Evolutionary conservation across 768 basidiomycete species (phyloP).

Genomic region (Mycena leptocephala): DNA sequence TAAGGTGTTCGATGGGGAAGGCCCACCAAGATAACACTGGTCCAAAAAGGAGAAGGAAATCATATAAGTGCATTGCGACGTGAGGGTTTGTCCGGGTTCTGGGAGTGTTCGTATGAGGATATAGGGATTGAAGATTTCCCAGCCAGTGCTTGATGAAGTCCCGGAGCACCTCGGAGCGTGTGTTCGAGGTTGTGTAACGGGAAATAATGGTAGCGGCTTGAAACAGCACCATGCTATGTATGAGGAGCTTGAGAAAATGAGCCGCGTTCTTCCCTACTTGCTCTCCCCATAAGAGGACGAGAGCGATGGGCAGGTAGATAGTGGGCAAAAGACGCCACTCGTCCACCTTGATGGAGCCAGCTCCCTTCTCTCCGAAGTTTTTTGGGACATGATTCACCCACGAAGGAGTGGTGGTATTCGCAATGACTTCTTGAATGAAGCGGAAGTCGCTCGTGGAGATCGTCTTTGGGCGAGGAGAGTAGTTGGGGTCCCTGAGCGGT

Average conservation of each 20-base stretch:
- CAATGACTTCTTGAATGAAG: too few species aligned
- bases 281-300: constrained; percentile 50
- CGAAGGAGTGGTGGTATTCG: too few species aligned
- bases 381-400: too few species aligned
- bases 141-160: too few species aligned
- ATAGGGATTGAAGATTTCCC: constrained; percentile 37
- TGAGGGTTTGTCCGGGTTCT: constrained; percentile 21
- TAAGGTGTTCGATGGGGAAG: constrained; percentile 55
- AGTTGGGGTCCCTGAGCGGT: too few species aligned
- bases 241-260: constrained; percentile 31
- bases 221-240: constrained; percentile 47
- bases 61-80: constrained; percentile 46
- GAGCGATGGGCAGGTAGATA: too few species aligned
- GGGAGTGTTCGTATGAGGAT: constrained; percentile 39
- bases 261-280: background rate
- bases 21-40: too few species aligned
- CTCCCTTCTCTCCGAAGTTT: too few species aligned
- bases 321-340: too few species aligned
- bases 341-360: too few species aligned
- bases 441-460: too few species aligned
- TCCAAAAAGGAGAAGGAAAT: constrained; percentile 52
- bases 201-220: constrained; percentile 40
- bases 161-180: background rate
- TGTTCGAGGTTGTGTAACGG: constrained; percentile 21
- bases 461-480: too few species aligned